Conservation (phyloP, 2,329 filamentous ascomycete genomes). For the Nannizziopsis arthrosporioides region DNA sequence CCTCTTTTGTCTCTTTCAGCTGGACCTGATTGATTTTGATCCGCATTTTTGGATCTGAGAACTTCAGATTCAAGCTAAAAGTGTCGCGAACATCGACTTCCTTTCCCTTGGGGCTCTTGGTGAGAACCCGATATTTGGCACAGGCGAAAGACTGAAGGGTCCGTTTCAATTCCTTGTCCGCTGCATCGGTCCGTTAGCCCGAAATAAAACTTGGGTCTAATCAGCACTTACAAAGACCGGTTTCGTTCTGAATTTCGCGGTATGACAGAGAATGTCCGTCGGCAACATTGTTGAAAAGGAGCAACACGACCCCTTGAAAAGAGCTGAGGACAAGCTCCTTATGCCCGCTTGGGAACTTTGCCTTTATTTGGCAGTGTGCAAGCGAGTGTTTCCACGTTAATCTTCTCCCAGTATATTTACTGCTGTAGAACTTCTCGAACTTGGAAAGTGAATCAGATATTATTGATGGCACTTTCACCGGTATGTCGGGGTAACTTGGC, state of each 20-base stretch:
- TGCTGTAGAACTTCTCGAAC: constrained; percentile 77
- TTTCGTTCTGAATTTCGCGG: constrained; percentile 60
- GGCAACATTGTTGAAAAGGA: constrained; percentile 70
- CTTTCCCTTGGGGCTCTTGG: constrained; percentile 71
- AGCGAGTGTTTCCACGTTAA: constrained; percentile 87
- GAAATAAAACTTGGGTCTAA: not conserved
- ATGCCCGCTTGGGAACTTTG: constrained; percentile 61
- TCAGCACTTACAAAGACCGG: constrained; percentile 51
- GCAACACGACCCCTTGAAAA: constrained; percentile 80
- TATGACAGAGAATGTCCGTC: constrained; percentile 58
- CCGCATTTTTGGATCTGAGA: constrained; percentile 69
- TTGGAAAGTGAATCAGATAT: constrained; percentile 65
- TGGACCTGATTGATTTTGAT: constrained; percentile 99
- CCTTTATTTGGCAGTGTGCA: constrained; percentile 79
- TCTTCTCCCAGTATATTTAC: constrained; percentile 76
- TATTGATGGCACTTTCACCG: constrained; percentile 61
- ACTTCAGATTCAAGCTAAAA: constrained; percentile 68
- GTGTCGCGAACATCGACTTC: constrained; percentile 70
- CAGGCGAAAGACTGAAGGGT: constrained; percentile 93
- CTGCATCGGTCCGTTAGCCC: constrained; percentile 24
- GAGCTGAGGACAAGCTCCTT: constrained; percentile 88
- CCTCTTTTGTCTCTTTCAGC: constrained; percentile 85
- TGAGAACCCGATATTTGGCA: constrained; percentile 71
- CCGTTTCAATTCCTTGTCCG: constrained; percentile 67
- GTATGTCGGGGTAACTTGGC: constrained; percentile 76